Evolutionary conservation across 148 eudicot species (phyloP), one percentile per base, ranked within the genome.

Genomic region (Rhododendron williamsianum): DNA sequence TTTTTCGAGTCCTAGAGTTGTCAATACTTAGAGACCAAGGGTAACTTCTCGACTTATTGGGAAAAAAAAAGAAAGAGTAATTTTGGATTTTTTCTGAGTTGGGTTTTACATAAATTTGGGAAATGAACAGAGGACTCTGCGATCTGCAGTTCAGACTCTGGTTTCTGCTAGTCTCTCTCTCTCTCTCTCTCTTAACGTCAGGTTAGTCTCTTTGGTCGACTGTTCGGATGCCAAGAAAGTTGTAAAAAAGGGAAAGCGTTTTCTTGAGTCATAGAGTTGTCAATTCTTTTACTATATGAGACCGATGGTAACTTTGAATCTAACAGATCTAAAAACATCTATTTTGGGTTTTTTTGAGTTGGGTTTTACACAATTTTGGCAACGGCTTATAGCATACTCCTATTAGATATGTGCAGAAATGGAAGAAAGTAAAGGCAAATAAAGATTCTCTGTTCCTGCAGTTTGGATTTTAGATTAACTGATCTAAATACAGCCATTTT

Each of bases 131-230:
- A 90, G 81, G 60, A 91, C 91, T 48, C 92, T 95, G 58, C 90
- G 86, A 48, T 92, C 95, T 45, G 92, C 96, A 83, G 86, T 95
- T 74, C 89, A 91, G 46, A 81, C 93, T 56, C 92, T 96, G 10
- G 85, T 90, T 74, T 91, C 93, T 84, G 98, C 94, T 35, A 90
- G 96, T 88, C 3, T 27, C 10, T 27, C 9, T 81, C 2, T 65
- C 46, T 46, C 21, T 54, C 25, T 4, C 41, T 78, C 30, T 41
- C 45, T 41, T 6, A 41, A 41, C 45, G 45, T 41, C 45, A 41
- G 6, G 45, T 41, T 41, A 5, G 71, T 63, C 25, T 21, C n/a
- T 41, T 63, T 33, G 35, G 35, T 33, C 35, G 35, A 33, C 35
- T 33, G 35, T 33, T 33, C 35, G 35, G 35, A 33, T 33, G 35